Conservation (phyloP, 2,329 filamentous ascomycete species). For the Ophiostoma sp. region DNA sequence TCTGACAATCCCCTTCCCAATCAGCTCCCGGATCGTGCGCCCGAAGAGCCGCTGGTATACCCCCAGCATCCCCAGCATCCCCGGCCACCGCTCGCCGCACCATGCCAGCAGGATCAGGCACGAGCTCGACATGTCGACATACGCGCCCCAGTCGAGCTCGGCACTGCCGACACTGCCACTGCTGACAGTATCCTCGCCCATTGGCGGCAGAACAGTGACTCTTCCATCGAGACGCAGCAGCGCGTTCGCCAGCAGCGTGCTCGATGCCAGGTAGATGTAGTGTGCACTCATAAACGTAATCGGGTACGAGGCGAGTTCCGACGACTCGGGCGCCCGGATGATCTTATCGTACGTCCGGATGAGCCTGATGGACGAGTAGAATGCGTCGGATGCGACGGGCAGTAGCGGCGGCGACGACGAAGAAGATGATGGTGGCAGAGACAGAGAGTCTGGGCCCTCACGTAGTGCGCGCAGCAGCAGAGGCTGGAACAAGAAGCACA, state of each 20-base stretch:
- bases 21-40: constrained; percentile 19
- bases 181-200: constrained; percentile 18
- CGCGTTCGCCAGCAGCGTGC: constrained; percentile 32
- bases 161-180: not conserved
- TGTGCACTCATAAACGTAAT: constrained; percentile 33
- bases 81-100: constrained; percentile 26
- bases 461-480: constrained; percentile 26
- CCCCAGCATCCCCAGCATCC: constrained; percentile 23
- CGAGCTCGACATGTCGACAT: constrained; percentile 22
- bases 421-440: not conserved
- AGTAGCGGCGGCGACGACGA: constrained; percentile 1
- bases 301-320: constrained; percentile 30
- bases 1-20: constrained; percentile 17
- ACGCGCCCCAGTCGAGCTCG: constrained; percentile 25
- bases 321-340: constrained; percentile 31
- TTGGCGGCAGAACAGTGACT: constrained; percentile 26
- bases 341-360: constrained; percentile 32
- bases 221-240: constrained; percentile 31
- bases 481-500: constrained; percentile 34
- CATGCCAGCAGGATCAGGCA: constrained; percentile 24
- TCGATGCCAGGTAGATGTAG: constrained; percentile 32
- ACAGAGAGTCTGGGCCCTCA: not conserved
- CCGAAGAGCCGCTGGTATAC: constrained; percentile 23
- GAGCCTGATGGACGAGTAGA: constrained; percentile 30
- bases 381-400: constrained; percentile 30